Evolutionary conservation across 1,139 yeast genomes (phyloP), one percentile per base, ranked within the genome.

Genomic region (Pneumocystis oryctolagi): DNA sequence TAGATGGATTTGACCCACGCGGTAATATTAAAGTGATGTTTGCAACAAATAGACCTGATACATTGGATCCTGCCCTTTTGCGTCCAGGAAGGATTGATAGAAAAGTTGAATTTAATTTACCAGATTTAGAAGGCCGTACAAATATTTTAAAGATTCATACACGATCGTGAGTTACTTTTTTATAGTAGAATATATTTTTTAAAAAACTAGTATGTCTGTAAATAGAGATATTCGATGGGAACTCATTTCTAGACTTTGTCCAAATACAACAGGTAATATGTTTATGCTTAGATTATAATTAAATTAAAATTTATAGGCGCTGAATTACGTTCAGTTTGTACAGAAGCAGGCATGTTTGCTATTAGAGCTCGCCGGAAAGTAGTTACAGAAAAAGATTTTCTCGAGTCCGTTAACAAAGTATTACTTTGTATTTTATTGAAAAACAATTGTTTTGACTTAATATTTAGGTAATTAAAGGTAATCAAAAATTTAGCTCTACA

Each of bases 281-380:
- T 25, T 8, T 47, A 25, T n/a, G 20, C 25, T 47, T 25, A 20
- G 16, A 28, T 25, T 47, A 47, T 47, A 16, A 37, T 25, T 47
- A 12, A 47, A 47, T 25, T 9, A 25, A 47, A 9, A 12, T 47
- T 14, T 47, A 40, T 20, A 47, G 99, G 99, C 75, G 99, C 98
- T 9, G 98, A 92, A 77, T 81, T 92, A 71, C 84, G 96, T 73
- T 87, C 95, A 14, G 97, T 90, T 32, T 89, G 97, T 75, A 90
- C 97, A 1, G 97, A 90, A 75, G 97, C 97, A 5, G 99, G 98
- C 70, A 92, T 92, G 98, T 92, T 89, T 79, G 98, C 98, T 62
- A 92, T 92, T 66, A 84, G 99, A 72, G 96, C 97, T 20, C 84
- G 98, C 76, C 83, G 97, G 78, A 92, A 92, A 80, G 96, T 92